A percentile compares a stretch with the other conserved stretches of the same genome.
phyloP scores from a whole-genome alignment of 495 filamentous ascomycete genomes.

The Aspergillus nidulans region DNA sequence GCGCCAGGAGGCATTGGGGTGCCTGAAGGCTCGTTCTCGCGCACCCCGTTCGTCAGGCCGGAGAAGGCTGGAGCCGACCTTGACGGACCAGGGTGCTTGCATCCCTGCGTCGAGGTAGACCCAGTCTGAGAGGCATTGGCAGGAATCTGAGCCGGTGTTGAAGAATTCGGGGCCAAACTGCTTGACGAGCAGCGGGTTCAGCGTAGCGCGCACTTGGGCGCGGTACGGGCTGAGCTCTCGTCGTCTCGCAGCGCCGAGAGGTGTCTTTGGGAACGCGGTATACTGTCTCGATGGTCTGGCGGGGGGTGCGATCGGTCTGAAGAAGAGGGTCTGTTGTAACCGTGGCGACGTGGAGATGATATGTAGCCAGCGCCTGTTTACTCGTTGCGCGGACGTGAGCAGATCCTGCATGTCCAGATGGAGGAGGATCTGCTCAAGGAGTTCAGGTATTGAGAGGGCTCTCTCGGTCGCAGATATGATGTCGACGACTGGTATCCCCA shows the following conservation, averaged over 20 bases:
- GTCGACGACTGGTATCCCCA: neutral
- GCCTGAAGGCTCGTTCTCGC: neutral
- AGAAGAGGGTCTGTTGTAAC: constrained; percentile 6
- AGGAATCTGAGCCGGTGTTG: neutral
- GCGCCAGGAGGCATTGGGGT: neutral
- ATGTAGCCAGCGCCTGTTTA: constrained; percentile 10
- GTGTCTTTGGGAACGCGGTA: neutral
- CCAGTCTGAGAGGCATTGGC: neutral
- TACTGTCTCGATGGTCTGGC: neutral
- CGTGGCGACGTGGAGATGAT: constrained; percentile 12
- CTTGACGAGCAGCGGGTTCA: neutral
- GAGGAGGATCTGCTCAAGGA: constrained; percentile 19
- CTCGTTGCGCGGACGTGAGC: constrained; percentile 12
- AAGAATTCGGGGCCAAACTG: neutral
- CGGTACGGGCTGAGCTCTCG: neutral
- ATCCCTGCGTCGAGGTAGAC: neutral
- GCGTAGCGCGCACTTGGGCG: neutral
- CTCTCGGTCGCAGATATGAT: neutral
- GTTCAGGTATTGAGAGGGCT: constrained; percentile 14
- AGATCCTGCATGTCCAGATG: constrained; percentile 16
- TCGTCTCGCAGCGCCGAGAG: neutral
- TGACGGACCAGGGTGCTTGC: neutral
- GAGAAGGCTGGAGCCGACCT: neutral
- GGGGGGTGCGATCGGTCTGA: neutral
- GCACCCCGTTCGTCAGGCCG: neutral